These are phyloP conservation scores for Dictyophora rubrovolvata DNA, from an alignment of 768 basidiomycete genomes.

Conservation along the genomic window DNA sequence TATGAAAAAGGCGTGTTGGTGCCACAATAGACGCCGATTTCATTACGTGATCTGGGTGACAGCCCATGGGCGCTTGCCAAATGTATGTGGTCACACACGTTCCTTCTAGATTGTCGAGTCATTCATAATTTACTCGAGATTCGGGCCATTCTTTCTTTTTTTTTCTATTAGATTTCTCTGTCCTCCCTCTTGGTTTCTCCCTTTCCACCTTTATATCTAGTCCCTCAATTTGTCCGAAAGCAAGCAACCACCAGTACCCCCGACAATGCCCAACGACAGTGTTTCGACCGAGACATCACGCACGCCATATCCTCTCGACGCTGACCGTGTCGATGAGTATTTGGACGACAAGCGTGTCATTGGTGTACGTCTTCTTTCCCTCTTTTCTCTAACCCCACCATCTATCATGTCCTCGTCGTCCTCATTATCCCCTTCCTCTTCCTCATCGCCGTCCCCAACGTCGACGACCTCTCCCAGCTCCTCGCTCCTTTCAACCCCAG, in stretches of 20 bases:
- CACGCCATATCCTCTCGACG: conserved; percentile 38
- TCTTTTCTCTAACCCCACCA: background rate
- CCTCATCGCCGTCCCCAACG: background rate
- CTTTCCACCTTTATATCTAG: conserved; percentile 11
- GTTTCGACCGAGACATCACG: background rate
- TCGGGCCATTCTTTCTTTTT: conserved; percentile 6
- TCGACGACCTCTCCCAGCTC: background rate
- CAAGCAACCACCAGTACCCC: background rate
- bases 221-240: background rate
- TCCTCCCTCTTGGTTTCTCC: conserved; percentile 5
- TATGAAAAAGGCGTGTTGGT: too few relatives aligned
- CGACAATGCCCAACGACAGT: background rate
- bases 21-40: background rate
- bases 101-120: background rate
- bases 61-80: background rate
- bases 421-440: background rate
- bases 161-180: conserved; percentile 13
- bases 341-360: conserved; percentile 76
- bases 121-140: conserved; percentile 16
- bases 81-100: background rate
- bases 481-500: background rate
- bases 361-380: conserved; percentile 41
- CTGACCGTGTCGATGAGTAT: conserved; percentile 54
- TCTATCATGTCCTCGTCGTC: conserved; percentile 6
- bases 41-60: background rate